Evolutionary conservation across 164 flowering plant genomes (phyloP).

Genomic region (Houttuynia cordata): DNA sequence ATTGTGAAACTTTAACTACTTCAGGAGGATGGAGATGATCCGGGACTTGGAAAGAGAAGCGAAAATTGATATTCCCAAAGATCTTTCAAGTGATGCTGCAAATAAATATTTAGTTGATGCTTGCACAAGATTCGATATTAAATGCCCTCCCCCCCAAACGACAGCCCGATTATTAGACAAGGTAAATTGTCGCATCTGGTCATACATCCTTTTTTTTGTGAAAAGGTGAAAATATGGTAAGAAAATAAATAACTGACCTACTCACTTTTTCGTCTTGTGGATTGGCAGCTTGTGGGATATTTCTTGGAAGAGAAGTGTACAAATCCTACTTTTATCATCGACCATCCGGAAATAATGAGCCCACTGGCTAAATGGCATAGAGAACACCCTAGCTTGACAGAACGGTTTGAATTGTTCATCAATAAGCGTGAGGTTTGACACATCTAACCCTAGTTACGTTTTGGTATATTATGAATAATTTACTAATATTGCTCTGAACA

Average conservation of each 20-base stretch:
- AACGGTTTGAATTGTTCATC: conserved; percentile 82
- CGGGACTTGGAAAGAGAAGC: conserved; percentile 75
- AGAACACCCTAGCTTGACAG: conserved; percentile 77
- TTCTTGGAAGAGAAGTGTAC: conserved; percentile 85
- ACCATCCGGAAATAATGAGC: conserved; percentile 98
- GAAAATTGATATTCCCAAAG: conserved; percentile 67
- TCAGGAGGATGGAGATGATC: conserved; percentile 87
- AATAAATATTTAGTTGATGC: conserved; percentile 67
- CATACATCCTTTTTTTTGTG: too few species aligned
- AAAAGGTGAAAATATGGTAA: not conserved
- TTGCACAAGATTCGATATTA: conserved; percentile 60
- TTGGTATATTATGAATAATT: not conserved
- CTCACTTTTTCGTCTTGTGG: not conserved
- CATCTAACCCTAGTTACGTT: not conserved
- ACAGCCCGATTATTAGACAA: conserved; percentile 84
- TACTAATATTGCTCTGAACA: conserved; percentile 3
- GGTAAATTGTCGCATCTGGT: conserved; percentile 19
- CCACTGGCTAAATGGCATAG: conserved; percentile 97
- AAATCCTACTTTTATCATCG: conserved; percentile 81
- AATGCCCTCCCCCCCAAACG: conserved; percentile 92
- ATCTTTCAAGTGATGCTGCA: conserved; percentile 65
- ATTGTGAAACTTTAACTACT: conserved; percentile 8
- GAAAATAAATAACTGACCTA: not conserved
- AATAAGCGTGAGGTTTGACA: conserved; percentile 79
- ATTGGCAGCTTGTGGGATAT: conserved; percentile 88